These are phyloP conservation scores for Diaporthe sp. DNA, from an alignment of 2,329 filamentous ascomycete genomes.

Conservation along the genomic window DNA sequence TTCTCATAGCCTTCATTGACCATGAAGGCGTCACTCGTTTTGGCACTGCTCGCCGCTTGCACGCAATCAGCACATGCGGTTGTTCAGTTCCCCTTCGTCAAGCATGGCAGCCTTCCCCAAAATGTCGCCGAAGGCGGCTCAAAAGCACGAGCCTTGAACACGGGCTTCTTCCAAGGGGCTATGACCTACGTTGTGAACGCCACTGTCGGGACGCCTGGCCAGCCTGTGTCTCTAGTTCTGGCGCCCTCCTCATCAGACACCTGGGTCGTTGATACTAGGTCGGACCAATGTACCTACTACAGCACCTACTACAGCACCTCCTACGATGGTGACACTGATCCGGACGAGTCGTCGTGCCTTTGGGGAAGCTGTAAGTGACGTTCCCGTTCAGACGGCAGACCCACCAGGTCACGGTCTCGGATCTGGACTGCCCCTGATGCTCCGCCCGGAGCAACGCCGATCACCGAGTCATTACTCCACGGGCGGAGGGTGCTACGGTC, in stretches of 20 bases:
- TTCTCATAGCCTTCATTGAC: neutral
- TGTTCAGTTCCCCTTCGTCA: conserved; percentile 37
- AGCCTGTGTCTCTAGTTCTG: conserved; percentile 47
- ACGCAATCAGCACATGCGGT: conserved; percentile 17
- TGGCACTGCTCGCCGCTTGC: conserved; percentile 28
- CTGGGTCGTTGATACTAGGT: conserved; percentile 47
- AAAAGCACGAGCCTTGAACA: conserved; percentile 11
- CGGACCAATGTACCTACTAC: conserved; percentile 35
- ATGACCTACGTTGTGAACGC: conserved; percentile 46
- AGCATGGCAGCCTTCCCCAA: neutral
- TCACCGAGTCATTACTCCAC: conserved; percentile 6
- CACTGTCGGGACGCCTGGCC: conserved; percentile 48
- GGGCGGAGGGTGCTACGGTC: neutral
- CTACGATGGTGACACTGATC: neutral
- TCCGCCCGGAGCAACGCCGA: neutral
- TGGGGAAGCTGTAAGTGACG: conserved; percentile 45
- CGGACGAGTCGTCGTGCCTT: conserved; percentile 36
- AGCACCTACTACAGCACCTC: conserved; percentile 6
- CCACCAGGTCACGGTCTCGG: neutral
- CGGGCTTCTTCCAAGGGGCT: conserved; percentile 38
- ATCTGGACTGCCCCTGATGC: neutral
- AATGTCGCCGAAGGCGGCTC: neutral
- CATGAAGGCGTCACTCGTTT: conserved; percentile 38
- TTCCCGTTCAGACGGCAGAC: neutral
- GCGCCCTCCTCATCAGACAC: conserved; percentile 45